Percentiles rank a stretch among this genome's conserved stretches.
phyloP scores from a whole-genome alignment of 2,329 filamentous ascomycete genomes.

The Pseudogymnoascus destructans region DNA sequence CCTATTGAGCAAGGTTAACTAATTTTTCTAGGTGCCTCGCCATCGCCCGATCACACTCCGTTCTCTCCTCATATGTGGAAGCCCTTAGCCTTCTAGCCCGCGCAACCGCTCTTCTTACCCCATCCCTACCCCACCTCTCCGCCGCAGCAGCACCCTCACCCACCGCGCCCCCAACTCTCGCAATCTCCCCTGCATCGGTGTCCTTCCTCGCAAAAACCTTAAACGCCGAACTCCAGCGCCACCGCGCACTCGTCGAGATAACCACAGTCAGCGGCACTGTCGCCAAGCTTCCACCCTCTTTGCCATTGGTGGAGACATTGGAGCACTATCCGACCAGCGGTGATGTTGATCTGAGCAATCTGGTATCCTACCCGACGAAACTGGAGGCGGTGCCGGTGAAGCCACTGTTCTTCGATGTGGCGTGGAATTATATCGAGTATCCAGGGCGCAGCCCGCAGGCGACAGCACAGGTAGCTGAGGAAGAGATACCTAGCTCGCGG shows the following conservation, averaged over 20 bases:
- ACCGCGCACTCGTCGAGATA: conserved; percentile 76
- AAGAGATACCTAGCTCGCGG: conserved; percentile 23
- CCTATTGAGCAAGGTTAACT: conserved; percentile 7
- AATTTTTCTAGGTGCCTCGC: conserved; percentile 53
- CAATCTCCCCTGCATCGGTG: conserved; percentile 47
- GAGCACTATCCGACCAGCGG: conserved; percentile 55
- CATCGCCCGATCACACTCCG: conserved; percentile 70
- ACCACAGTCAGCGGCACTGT: conserved; percentile 39
- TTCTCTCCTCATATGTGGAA: conserved; percentile 59
- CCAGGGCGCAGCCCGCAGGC: conserved; percentile 41
- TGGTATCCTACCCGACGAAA: conserved; percentile 79
- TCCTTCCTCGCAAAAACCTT: conserved; percentile 49
- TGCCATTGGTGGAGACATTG: conserved; percentile 61
- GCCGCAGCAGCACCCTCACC: conserved; percentile 27
- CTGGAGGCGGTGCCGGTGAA: conserved; percentile 79
- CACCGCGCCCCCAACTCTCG: conserved; percentile 48
- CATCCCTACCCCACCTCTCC: conserved; percentile 36
- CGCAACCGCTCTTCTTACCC: conserved; percentile 48
- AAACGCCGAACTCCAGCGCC: conserved; percentile 60
- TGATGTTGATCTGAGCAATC: conserved; percentile 59
- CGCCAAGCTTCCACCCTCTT: conserved; percentile 31
- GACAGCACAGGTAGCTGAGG: conserved; percentile 17
- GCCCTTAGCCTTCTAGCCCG: conserved; percentile 75
- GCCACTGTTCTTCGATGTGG: conserved; percentile 88
- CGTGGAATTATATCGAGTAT: conserved; percentile 96